phyloP scores from a whole-genome alignment of 2,329 filamentous ascomycete species.

The Pestalotiopsis sp. region DNA sequence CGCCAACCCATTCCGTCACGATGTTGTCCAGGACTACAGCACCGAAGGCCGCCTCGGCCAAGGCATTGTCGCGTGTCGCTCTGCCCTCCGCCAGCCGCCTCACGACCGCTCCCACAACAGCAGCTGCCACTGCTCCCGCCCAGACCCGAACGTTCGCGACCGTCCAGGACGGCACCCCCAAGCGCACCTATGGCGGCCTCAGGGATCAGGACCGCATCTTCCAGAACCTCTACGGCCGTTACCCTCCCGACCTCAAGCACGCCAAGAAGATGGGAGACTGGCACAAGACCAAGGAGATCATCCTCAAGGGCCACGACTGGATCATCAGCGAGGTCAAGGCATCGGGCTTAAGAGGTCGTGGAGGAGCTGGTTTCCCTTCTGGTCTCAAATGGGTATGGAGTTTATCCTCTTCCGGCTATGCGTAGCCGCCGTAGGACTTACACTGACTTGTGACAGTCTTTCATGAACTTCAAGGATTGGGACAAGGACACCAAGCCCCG shows the following conservation, averaged over 20 bases:
- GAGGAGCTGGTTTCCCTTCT: slow-evolving; percentile 96
- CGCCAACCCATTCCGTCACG: slow-evolving; percentile 30
- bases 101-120: slow-evolving; percentile 40
- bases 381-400: slow-evolving; percentile 91
- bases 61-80: slow-evolving; percentile 40
- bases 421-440: not conserved
- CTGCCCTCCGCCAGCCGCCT: slow-evolving; percentile 36
- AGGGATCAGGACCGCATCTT: slow-evolving; percentile 98
- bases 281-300: slow-evolving; percentile 99
- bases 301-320: slow-evolving; percentile 97
- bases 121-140: slow-evolving; percentile 41
- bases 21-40: slow-evolving; percentile 48
- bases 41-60: slow-evolving; percentile 42
- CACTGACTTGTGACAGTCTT: slow-evolving; percentile 66
- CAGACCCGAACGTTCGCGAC: slow-evolving; percentile 76
- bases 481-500: slow-evolving; percentile 95
- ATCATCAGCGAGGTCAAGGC: slow-evolving; percentile 98
- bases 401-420: not conserved
- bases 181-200: slow-evolving; percentile 80
- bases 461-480: slow-evolving; percentile 99
- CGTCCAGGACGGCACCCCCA: slow-evolving; percentile 72
- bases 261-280: slow-evolving; percentile 98
- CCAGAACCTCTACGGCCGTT: slow-evolving; percentile 95
- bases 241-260: slow-evolving; percentile 86
- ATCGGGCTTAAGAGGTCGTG: slow-evolving; percentile 91